Evolutionary conservation across 1,139 yeast species (phyloP), one percentile per base, ranked within the genome.

Genomic region (Kodamaea alishanica): DNA sequence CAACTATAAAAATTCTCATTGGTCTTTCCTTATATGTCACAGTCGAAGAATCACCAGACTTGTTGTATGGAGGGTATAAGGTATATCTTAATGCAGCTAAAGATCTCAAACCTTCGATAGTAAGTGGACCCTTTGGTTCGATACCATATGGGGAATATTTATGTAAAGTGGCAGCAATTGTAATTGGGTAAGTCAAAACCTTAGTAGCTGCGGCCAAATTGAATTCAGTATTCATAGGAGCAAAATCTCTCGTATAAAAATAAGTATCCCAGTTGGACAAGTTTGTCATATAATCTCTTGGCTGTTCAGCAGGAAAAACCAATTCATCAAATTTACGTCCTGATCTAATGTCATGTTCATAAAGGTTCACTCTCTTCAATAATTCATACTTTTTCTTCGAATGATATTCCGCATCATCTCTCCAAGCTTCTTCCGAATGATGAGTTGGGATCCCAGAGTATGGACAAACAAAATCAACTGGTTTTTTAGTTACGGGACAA

Each of bases 161-260:
- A 62, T 90, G 94, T 53, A 92, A 65, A 22, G 88, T 63, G 1
- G 95, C 79, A 8, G 88, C 96, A 43, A 92, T 83, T 5, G 98
- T 89, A 44, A 88, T 67, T 32, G 98, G 98, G 61, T 89, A 92
- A 35, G 95, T 85, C 57, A 92, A 75, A 74, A 92, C 86, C 61
- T 94, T 92, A 24, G 97, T 88, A 28, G 90, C 92, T 2, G 95
- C 95, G 0, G 98, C 97, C 56, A 90, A 70, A 62, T 90, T 95
- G 67, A 87, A 92, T 60, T 90, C 97, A 8, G 96, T 86, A 61
- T 92, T 96, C 97, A 92, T 90, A 5, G 97, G 90, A 54, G 81
- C 83, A 60, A 88, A 92, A 54, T 85, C 87, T 60, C 98, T 76
- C 0, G 98, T 92, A 63, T 92, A 92, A 59, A 92, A 84, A 54